Percentiles rank a stretch among this genome's conserved stretches.
These are phyloP conservation scores for Pythium chondricola DNA, from an alignment of 352 stramenopile genomes.

Conservation along the genomic window DNA sequence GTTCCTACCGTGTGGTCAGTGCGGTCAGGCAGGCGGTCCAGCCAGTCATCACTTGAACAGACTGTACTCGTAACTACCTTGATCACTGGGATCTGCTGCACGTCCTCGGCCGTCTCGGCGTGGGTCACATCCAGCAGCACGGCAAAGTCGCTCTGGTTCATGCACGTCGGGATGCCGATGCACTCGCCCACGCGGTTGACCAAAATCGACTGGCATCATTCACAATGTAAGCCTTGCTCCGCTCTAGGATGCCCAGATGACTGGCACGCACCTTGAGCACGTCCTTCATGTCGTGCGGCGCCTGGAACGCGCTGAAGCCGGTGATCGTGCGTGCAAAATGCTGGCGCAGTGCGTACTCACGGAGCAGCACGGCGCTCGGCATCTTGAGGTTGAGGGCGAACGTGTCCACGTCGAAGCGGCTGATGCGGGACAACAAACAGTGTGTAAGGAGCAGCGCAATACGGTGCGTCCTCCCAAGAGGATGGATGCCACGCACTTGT, in stretches of 20 bases:
- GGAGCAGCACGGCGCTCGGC: conserved; percentile 66
- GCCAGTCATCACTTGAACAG: no score
- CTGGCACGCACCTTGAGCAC: conserved; percentile 49
- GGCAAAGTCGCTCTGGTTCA: conserved; percentile 52
- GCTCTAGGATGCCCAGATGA: neutral
- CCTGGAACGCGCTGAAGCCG: conserved; percentile 27
- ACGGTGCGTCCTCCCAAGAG: neutral
- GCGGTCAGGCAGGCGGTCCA: no score
- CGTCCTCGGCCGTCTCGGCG: conserved; percentile 59
- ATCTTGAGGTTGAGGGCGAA: conserved; percentile 82
- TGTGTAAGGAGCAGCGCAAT: neutral
- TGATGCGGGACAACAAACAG: no score
- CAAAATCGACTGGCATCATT: conserved; percentile 23
- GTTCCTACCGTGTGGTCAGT: conserved; percentile 28
- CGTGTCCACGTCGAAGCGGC: conserved; percentile 51
- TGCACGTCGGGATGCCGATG: conserved; percentile 45
- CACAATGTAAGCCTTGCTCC: neutral
- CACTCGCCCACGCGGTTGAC: conserved; percentile 37
- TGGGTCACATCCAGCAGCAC: conserved; percentile 68
- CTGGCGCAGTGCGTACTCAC: conserved; percentile 68
- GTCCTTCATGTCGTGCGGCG: conserved; percentile 69
- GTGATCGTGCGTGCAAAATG: conserved; percentile 33
- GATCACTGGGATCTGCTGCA: conserved; percentile 71
- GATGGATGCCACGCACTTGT: conserved; percentile 17
- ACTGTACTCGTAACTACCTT: no score